These are phyloP conservation scores for Geranium brycei DNA, from an alignment of 345 rosid genomes.

Conservation along the genomic window DNA sequence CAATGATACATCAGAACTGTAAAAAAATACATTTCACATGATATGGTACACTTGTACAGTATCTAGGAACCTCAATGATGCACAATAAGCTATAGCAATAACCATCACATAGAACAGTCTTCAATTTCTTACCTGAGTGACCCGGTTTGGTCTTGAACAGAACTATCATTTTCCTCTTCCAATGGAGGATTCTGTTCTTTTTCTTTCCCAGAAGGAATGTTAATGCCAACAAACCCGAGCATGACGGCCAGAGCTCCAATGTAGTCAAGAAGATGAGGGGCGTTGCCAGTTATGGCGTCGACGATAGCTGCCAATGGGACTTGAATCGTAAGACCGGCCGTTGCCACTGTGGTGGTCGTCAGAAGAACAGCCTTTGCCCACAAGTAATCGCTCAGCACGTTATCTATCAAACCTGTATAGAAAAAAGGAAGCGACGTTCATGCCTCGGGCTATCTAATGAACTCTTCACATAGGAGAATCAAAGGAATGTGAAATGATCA, in stretches of 20 bases:
- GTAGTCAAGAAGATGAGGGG: constrained; percentile 54
- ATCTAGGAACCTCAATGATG: too few species aligned
- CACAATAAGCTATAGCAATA: neutral
- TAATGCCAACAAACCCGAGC: constrained; percentile 89
- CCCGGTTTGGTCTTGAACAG: neutral
- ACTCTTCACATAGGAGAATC: too few species aligned
- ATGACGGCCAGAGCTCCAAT: constrained; percentile 79
- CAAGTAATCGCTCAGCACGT: constrained; percentile 81
- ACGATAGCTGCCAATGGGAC: constrained; percentile 90
- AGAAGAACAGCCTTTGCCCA: constrained; percentile 93
- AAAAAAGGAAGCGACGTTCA: constrained; percentile 1
- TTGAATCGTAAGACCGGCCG: constrained; percentile 89
- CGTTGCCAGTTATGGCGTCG: constrained; percentile 56
- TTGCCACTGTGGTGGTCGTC: constrained; percentile 85
- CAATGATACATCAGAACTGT: too few species aligned
- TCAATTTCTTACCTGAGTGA: too few species aligned
- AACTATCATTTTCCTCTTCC: constrained; percentile 16
- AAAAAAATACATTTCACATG: neutral
- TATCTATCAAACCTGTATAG: constrained; percentile 63
- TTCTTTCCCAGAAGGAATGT: constrained; percentile 45
- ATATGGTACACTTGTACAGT: neutral
- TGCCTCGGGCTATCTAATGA: too few species aligned
- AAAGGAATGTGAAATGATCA: too few species aligned
- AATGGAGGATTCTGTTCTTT: constrained; percentile 28
- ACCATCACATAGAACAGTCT: neutral